Conservation (phyloP, 495 filamentous ascomycete species). For the Annulohypoxylon moriforme region DNA sequence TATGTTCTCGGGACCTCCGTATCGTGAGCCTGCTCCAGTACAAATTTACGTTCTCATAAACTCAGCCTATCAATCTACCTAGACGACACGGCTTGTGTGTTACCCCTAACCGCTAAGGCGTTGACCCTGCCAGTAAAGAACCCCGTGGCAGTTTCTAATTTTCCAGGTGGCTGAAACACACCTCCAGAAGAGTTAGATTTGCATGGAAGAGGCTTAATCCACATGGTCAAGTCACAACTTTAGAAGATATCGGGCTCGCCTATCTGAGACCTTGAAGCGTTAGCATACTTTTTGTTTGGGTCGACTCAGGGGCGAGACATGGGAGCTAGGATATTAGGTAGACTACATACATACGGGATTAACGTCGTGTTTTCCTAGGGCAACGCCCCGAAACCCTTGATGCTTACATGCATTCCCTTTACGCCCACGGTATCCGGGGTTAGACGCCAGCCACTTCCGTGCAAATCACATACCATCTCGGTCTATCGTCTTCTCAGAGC, state of each 20-base stretch:
- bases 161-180: slow-evolving; percentile 26
- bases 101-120: background rate
- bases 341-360: slow-evolving; percentile 12
- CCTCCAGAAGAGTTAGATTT: background rate
- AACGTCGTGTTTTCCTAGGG: background rate
- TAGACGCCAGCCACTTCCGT: background rate
- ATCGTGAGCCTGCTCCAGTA: background rate
- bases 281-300: background rate
- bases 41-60: background rate
- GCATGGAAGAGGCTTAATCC: slow-evolving; percentile 8
- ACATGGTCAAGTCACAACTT: slow-evolving; percentile 20
- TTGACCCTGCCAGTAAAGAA: background rate
- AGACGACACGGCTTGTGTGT: background rate
- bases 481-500: background rate
- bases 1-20: background rate
- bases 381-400: background rate
- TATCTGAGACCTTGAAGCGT: slow-evolving; percentile 23
- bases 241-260: slow-evolving; percentile 26
- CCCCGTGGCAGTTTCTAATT: slow-evolving; percentile 6
- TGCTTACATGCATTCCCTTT: background rate
- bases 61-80: background rate
- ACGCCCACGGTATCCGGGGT: background rate
- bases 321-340: slow-evolving; percentile 6
- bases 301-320: background rate
- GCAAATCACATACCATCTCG: slow-evolving; percentile 1